These are phyloP conservation scores for Chaetomium cochliodes DNA, from an alignment of 495 filamentous ascomycete species.

Conservation along the genomic window DNA sequence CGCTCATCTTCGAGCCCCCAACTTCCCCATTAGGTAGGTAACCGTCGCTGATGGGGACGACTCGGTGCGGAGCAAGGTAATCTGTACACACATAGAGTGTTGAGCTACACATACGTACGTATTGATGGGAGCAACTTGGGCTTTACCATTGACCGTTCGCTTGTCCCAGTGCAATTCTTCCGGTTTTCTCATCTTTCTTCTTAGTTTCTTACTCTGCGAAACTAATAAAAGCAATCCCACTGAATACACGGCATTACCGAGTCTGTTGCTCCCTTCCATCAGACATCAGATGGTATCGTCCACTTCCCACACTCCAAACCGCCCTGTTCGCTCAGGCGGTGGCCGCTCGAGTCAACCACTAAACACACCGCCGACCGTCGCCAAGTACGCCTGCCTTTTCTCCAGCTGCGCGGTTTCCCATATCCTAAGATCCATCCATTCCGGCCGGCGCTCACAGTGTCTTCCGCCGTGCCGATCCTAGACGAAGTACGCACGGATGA, in stretches of 20 bases:
- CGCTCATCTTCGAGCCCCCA: too few species aligned
- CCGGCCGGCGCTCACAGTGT: not conserved
- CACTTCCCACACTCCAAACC: not conserved
- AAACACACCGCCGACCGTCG: not conserved
- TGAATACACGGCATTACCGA: not conserved
- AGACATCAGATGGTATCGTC: conserved; percentile 8
- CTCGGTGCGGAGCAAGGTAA: too few species aligned
- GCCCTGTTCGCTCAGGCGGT: not conserved
- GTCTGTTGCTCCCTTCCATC: not conserved
- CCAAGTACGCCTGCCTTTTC: conserved; percentile 12
- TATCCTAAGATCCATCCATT: conserved; percentile 2
- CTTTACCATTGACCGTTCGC: too few species aligned
- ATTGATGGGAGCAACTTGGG: too few species aligned
- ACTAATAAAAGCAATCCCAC: not conserved
- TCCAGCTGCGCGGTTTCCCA: conserved; percentile 8
- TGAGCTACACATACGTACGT: too few species aligned
- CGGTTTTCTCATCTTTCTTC: not conserved
- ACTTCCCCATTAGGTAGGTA: too few species aligned
- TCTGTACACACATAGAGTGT: too few species aligned
- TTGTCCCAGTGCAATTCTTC: not conserved
- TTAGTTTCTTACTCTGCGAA: conserved; percentile 6
- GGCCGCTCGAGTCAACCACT: not conserved
- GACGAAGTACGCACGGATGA: conserved; percentile 69
- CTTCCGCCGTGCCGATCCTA: conserved; percentile 34
- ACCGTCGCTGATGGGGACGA: too few species aligned